phyloP scores from a whole-genome alignment of 768 basidiomycete species.

The Leccinum subgranulosum region DNA sequence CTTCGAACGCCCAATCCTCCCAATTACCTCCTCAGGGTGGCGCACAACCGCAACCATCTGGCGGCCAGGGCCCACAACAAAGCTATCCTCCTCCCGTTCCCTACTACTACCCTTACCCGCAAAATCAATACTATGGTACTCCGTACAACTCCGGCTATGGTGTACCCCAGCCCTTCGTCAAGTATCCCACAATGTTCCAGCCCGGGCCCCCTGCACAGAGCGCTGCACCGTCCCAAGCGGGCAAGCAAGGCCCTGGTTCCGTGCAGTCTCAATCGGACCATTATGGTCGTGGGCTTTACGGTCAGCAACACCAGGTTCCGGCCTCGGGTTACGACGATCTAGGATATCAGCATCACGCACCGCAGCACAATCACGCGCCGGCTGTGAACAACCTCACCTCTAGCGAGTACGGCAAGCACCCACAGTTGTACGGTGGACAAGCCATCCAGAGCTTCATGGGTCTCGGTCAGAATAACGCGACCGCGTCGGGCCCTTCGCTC shows the following conservation, averaged over 20 bases:
- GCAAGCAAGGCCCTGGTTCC: slow-evolving; percentile 61
- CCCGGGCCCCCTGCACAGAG: slow-evolving; percentile 67
- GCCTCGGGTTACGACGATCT: slow-evolving; percentile 48
- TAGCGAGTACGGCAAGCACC: slow-evolving; percentile 45
- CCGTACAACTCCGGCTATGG: slow-evolving; percentile 61
- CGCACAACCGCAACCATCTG: slow-evolving; percentile 56
- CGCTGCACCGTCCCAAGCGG: slow-evolving; percentile 58
- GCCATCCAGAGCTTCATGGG: slow-evolving; percentile 73
- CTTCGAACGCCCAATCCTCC: slow-evolving; percentile 51
- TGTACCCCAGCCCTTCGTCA: slow-evolving; percentile 67
- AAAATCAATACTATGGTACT: slow-evolving; percentile 72
- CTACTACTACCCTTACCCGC: slow-evolving; percentile 67
- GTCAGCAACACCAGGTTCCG: slow-evolving; percentile 53
- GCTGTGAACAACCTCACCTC: slow-evolving; percentile 37
- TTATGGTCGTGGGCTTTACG: slow-evolving; percentile 63
- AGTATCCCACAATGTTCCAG: slow-evolving; percentile 77
- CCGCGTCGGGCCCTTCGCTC: slow-evolving; percentile 46
- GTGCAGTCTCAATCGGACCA: slow-evolving; percentile 54
- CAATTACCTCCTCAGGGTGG: slow-evolving; percentile 48
- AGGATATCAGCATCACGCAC: slow-evolving; percentile 53
- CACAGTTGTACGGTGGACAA: slow-evolving; percentile 46
- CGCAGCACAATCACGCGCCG: slow-evolving; percentile 55
- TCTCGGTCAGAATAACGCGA: slow-evolving; percentile 42
- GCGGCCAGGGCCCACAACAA: slow-evolving; percentile 63
- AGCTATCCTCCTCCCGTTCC: slow-evolving; percentile 58